Percentiles rank a stretch among this genome's conserved stretches.
Conservation (phyloP, 805 yeast species). For the Kurtzmaniella cleridarum region DNA sequence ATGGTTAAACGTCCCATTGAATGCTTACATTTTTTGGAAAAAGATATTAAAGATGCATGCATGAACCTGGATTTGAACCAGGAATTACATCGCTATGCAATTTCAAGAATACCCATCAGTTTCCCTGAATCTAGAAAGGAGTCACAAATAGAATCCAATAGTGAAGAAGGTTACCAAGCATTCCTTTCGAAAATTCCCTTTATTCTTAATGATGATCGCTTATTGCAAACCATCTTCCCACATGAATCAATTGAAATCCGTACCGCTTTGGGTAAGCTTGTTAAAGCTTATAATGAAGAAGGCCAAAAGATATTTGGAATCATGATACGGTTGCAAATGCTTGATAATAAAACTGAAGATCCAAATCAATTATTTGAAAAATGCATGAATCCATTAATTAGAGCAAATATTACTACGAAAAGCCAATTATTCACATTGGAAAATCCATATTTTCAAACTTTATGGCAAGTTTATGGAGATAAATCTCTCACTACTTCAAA, state of each 20-base stretch:
- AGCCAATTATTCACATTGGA: too few species aligned
- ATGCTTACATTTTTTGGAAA: constrained; percentile 7
- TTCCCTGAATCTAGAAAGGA: constrained; percentile 7
- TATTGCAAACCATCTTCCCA: constrained; percentile 5
- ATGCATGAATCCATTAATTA: too few species aligned
- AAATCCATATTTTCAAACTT: too few species aligned
- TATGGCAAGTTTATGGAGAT: too few species aligned
- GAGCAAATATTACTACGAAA: too few species aligned
- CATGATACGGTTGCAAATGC: constrained; percentile 2
- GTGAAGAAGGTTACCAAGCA: constrained; percentile 3
- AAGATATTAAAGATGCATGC: constrained; percentile 5
- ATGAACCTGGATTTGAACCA: constrained; percentile 1
- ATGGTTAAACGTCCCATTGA: constrained; percentile 7
- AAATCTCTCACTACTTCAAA: too few species aligned
- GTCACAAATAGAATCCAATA: constrained; percentile 6
- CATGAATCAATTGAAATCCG: constrained; percentile 2
- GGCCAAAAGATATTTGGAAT: constrained; percentile 10
- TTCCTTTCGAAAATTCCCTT: constrained; percentile 9
- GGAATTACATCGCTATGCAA: constrained; percentile 2
- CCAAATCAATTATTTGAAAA: too few species aligned
- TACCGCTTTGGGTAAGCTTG: constrained; percentile 5
- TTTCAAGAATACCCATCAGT: not conserved
- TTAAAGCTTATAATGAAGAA: constrained; percentile 10
- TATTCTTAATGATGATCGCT: constrained; percentile 5
- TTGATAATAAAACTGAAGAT: too few species aligned